Conservation (phyloP, 2,329 filamentous ascomycete species). For the Monosporascus sp. region DNA sequence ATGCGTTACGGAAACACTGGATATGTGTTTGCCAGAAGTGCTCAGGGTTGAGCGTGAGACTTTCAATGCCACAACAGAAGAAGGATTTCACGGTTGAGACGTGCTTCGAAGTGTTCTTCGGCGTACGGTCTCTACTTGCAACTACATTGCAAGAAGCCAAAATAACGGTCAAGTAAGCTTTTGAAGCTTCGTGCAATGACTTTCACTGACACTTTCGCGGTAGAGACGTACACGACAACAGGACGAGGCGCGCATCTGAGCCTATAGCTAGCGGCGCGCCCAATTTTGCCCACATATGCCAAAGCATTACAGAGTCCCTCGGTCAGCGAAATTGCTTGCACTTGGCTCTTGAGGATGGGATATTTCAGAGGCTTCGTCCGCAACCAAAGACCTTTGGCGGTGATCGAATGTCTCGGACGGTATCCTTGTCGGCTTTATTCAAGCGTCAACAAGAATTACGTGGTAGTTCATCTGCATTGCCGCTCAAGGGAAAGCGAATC, state of each 20-base stretch:
- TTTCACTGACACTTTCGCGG: constrained; percentile 4
- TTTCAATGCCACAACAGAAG: constrained; percentile 7
- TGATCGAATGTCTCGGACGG: constrained; percentile 5
- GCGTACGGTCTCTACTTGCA: constrained; percentile 10
- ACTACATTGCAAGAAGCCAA: constrained; percentile 14
- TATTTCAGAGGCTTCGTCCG: constrained; percentile 10
- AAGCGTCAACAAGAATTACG: constrained; percentile 2
- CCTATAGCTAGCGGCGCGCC: background rate
- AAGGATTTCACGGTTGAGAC: constrained; percentile 1
- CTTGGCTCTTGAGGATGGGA: constrained; percentile 6
- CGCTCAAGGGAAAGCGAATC: too few species aligned
- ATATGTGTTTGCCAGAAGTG: constrained; percentile 13
- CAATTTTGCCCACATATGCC: constrained; percentile 9
- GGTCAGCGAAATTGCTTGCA: constrained; percentile 10
- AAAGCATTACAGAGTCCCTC: constrained; percentile 8
- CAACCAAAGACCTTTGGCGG: constrained; percentile 10
- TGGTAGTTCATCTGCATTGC: too few species aligned
- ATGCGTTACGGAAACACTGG: constrained; percentile 9
- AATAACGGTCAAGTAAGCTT: constrained; percentile 14
- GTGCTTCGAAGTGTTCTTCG: constrained; percentile 13
- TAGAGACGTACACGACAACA: constrained; percentile 2
- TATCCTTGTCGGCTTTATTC: constrained; percentile 9
- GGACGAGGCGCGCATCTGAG: constrained; percentile 3
- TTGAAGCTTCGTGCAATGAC: constrained; percentile 4
- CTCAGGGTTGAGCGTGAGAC: constrained; percentile 12